A percentile compares a stretch with the other conserved stretches of the same genome.
Evolutionary conservation across 805 yeast species (phyloP).

Genomic region (Starmerella stellata): DNA sequence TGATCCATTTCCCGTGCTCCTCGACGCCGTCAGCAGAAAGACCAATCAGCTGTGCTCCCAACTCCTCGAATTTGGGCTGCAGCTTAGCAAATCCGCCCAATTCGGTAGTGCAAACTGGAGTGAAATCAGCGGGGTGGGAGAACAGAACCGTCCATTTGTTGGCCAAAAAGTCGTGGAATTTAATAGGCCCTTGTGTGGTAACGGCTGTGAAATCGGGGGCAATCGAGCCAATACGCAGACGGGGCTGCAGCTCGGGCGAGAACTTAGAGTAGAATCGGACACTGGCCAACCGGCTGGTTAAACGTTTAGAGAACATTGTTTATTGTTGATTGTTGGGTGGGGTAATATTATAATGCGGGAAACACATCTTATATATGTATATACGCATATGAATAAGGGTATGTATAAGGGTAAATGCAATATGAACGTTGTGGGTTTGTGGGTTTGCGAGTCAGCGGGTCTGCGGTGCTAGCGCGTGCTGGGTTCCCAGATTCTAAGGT

Average conservation of each 20-base stretch:
- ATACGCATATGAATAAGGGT: too few species aligned
- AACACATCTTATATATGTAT: too few species aligned
- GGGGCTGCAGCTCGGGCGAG: constrained; percentile 13
- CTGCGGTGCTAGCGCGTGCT: too few species aligned
- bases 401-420: too few species aligned
- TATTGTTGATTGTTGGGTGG: too few species aligned
- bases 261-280: constrained; percentile 10
- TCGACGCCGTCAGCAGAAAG: constrained; percentile 73
- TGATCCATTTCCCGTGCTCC: constrained; percentile 75
- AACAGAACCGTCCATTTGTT: constrained; percentile 75
- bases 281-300: neutral
- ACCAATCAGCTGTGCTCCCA: constrained; percentile 79
- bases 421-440: too few species aligned
- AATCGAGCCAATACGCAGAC: constrained; percentile 57
- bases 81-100: constrained; percentile 85
- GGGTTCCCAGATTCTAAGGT: too few species aligned
- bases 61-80: constrained; percentile 75
- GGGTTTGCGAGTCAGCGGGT: too few species aligned
- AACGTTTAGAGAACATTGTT: neutral
- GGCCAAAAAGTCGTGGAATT: constrained; percentile 75
- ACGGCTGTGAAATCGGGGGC: constrained; percentile 83
- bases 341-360: too few species aligned
- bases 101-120: constrained; percentile 95
- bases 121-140: constrained; percentile 93
- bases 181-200: constrained; percentile 65